Conservation (phyloP, 2,329 filamentous ascomycete species). For the Monilinia aucupariae region DNA sequence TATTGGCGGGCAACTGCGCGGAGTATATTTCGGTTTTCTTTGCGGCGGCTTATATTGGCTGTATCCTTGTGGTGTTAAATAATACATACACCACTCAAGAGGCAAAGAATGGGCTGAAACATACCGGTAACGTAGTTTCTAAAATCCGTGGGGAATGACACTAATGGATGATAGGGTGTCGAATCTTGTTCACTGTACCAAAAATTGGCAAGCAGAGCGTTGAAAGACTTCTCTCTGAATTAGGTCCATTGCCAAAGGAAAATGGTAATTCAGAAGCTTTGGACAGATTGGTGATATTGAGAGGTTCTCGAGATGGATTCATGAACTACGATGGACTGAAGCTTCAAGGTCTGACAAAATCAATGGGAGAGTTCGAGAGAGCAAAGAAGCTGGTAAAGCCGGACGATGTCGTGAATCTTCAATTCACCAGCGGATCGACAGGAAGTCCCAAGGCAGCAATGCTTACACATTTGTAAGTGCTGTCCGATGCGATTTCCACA, state of each 20-base stretch:
- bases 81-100: constrained; percentile 75
- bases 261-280: constrained; percentile 36
- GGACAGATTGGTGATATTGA: constrained; percentile 54
- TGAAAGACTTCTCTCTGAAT: constrained; percentile 48
- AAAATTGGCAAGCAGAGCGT: constrained; percentile 64
- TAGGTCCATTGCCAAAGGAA: constrained; percentile 42
- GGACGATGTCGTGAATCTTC: constrained; percentile 66
- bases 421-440: constrained; percentile 72
- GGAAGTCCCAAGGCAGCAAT: constrained; percentile 69
- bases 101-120: constrained; percentile 51
- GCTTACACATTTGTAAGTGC: constrained; percentile 47
- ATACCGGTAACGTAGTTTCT: constrained; percentile 54
- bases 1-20: constrained; percentile 25
- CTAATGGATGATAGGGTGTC: constrained; percentile 52
- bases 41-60: constrained; percentile 44
- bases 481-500: neutral
- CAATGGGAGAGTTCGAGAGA: constrained; percentile 45
- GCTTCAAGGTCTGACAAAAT: constrained; percentile 45
- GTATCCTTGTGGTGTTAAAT: constrained; percentile 70
- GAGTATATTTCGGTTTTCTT: constrained; percentile 32
- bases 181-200: constrained; percentile 66
- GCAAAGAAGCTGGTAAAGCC: constrained; percentile 53
- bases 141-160: constrained; percentile 54
- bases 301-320: constrained; percentile 50
- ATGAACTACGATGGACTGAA: constrained; percentile 55